These are phyloP conservation scores for Carex kokanica DNA, from an alignment of 176 grass and related monocot genomes.

Conservation along the genomic window DNA sequence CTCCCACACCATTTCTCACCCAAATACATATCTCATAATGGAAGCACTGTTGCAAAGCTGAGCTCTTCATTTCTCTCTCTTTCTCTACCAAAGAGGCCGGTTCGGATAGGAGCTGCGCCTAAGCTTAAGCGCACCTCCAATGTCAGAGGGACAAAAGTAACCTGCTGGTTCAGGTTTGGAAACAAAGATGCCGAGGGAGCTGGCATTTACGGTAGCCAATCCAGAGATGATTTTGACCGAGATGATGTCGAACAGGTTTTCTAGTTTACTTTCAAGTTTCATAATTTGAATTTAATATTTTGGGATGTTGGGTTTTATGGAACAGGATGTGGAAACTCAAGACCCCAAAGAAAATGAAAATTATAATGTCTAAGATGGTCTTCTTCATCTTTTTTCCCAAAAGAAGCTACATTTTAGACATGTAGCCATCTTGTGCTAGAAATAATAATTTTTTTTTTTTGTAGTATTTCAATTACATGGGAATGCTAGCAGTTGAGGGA, in stretches of 20 bases:
- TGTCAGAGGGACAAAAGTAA: conserved; percentile 44
- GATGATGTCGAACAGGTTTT: conserved; percentile 95
- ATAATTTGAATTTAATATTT: conserved; percentile 1
- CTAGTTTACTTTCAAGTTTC: neutral
- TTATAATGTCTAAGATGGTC: neutral
- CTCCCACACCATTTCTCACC: conserved; percentile 34
- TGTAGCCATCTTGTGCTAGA: neutral
- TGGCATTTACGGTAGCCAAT: conserved; percentile 82
- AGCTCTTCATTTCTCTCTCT: conserved; percentile 42
- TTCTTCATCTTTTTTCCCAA: too few species aligned
- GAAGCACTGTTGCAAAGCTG: conserved; percentile 20
- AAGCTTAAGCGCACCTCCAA: conserved; percentile 30
- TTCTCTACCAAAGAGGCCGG: conserved; percentile 25
- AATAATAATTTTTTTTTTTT: neutral
- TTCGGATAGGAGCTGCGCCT: conserved; percentile 31
- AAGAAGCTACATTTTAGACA: neutral
- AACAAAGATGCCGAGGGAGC: conserved; percentile 74
- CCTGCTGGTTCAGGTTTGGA: conserved; percentile 87
- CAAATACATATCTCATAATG: conserved; percentile 15
- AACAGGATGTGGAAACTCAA: neutral
- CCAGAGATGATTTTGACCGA: conserved; percentile 83
- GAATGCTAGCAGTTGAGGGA: conserved; percentile 98
- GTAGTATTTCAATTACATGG: conserved; percentile 99
- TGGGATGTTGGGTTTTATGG: neutral
- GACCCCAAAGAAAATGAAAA: neutral